phyloP scores from a whole-genome alignment of 2,329 filamentous ascomycete genomes.

The Trichoderma arundinaceum region DNA sequence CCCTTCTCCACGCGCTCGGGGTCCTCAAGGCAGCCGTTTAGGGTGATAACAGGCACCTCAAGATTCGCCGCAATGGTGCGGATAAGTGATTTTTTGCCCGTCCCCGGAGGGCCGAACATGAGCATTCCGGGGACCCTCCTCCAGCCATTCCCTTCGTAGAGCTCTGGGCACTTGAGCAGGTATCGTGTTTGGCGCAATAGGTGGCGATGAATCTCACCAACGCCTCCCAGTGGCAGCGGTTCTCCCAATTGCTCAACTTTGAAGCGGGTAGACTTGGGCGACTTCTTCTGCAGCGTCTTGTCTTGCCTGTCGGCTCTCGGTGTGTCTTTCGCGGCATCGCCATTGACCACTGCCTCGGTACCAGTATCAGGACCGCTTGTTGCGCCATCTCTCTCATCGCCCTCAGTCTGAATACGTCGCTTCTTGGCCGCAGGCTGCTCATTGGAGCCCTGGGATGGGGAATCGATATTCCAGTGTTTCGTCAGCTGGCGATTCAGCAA shows the following conservation, averaged over 20 bases:
- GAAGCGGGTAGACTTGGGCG: constrained; percentile 41
- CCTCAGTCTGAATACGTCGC: constrained; percentile 41
- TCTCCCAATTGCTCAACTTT: constrained; percentile 40
- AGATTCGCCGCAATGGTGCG: constrained; percentile 74
- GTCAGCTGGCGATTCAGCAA: constrained; percentile 52
- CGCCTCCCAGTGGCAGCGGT: constrained; percentile 40
- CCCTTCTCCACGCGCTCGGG: constrained; percentile 49
- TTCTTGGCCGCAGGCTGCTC: constrained; percentile 44
- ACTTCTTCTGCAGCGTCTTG: constrained; percentile 42
- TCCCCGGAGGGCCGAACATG: constrained; percentile 78
- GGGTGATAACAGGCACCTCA: constrained; percentile 73
- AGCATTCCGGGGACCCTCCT: constrained; percentile 62
- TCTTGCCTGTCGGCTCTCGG: constrained; percentile 37
- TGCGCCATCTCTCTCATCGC: constrained; percentile 36
- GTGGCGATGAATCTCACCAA: constrained; percentile 38
- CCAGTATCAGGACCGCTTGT: constrained; percentile 23
- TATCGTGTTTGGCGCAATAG: constrained; percentile 34
- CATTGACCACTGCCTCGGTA: constrained; percentile 32
- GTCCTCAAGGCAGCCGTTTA: constrained; percentile 46
- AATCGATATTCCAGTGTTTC: constrained; percentile 47
- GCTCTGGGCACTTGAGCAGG: constrained; percentile 36
- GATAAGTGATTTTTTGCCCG: constrained; percentile 80
- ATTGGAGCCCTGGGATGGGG: constrained; percentile 30
- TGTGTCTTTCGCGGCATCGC: constrained; percentile 21
- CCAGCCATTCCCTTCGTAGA: constrained; percentile 33